Conservation (phyloP, 1,284 basidiomycete species). For the Exobasidium cylindrosporum region DNA sequence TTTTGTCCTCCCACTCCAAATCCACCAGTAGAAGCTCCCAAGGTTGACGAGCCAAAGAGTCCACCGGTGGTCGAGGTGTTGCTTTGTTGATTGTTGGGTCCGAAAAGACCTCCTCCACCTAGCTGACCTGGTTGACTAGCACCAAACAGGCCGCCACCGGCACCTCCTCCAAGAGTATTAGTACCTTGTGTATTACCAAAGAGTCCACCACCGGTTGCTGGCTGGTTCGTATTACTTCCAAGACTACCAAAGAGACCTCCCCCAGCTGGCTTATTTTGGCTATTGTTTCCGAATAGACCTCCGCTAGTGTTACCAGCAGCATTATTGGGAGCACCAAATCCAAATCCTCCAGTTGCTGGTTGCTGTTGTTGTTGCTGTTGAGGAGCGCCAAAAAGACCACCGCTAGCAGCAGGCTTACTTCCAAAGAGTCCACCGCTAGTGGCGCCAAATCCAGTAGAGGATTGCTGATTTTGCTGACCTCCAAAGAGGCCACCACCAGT, state of each 20-base stretch:
- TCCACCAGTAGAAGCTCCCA: slow-evolving; percentile 22
- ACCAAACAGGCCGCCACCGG: neutral
- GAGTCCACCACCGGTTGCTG: slow-evolving; percentile 17
- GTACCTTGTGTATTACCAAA: slow-evolving; percentile 33
- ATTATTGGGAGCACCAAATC: slow-evolving; percentile 23
- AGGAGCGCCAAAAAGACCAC: slow-evolving; percentile 54
- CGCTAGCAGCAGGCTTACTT: slow-evolving; percentile 41
- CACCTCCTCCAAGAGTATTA: slow-evolving; percentile 32
- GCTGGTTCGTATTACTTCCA: slow-evolving; percentile 18
- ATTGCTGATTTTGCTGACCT: slow-evolving; percentile 28
- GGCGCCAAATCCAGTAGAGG: slow-evolving; percentile 25
- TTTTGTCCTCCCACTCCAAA: slow-evolving; percentile 21
- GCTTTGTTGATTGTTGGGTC: slow-evolving; percentile 53
- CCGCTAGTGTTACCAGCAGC: slow-evolving; percentile 6
- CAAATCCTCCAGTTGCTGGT: slow-evolving; percentile 30
- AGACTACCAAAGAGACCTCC: slow-evolving; percentile 38
- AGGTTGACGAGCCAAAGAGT: slow-evolving; percentile 34
- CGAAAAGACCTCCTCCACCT: slow-evolving; percentile 58
- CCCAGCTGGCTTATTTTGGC: slow-evolving; percentile 26
- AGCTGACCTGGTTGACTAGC: neutral
- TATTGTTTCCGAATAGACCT: slow-evolving; percentile 29
- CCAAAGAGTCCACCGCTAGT: slow-evolving; percentile 43
- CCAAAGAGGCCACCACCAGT: slow-evolving; percentile 23
- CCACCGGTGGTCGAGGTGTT: slow-evolving; percentile 22
- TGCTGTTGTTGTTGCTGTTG: slow-evolving; percentile 24